Percentiles rank a stretch among this genome's conserved stretches.
These are phyloP conservation scores for Globisporangium rhizosaccharum DNA, from an alignment of 352 stramenopile species.

Conservation along the genomic window DNA sequence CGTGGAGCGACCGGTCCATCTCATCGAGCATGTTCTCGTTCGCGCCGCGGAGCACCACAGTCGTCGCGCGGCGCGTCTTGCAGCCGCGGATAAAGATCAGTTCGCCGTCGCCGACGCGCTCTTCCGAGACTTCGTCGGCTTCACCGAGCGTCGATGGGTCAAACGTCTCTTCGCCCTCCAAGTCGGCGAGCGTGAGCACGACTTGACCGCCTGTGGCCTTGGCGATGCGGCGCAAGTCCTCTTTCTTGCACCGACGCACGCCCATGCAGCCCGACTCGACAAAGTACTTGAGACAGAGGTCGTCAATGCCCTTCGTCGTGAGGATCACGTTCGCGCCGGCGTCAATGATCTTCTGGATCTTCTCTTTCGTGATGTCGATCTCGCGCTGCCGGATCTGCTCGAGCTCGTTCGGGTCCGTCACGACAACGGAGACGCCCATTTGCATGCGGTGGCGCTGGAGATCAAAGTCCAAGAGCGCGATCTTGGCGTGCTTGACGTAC, in stretches of 20 bases:
- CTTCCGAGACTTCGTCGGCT: conserved; percentile 92
- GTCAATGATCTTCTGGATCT: conserved; percentile 99
- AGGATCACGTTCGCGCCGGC: conserved; percentile 98
- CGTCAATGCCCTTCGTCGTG: conserved; percentile 99
- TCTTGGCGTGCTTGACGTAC: conserved; percentile 91
- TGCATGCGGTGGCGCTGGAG: conserved; percentile 98
- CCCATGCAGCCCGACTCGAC: conserved; percentile 97
- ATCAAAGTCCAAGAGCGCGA: conserved; percentile 99
- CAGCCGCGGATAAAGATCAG: conserved; percentile 98
- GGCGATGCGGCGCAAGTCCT: conserved; percentile 97
- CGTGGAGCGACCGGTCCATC: conserved; percentile 98
- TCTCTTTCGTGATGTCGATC: conserved; percentile 99
- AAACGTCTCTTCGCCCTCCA: conserved; percentile 98
- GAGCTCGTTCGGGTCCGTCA: conserved; percentile 93
- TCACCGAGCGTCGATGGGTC: conserved; percentile 91
- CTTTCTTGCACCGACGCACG: conserved; percentile 96
- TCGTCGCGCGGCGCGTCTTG: conserved; percentile 92
- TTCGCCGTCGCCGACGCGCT: conserved; percentile 98
- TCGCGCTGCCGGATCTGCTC: conserved; percentile 98
- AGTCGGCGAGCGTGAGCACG: conserved; percentile 97
- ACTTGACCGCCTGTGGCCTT: conserved; percentile 97
- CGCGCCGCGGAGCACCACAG: conserved; percentile 96
- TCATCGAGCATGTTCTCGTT: conserved; percentile 99
- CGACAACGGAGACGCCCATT: conserved; percentile 93
- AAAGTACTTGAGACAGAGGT: conserved; percentile 99